Conservation (phyloP, 805 yeast species). For the Candida chauliodis region DNA sequence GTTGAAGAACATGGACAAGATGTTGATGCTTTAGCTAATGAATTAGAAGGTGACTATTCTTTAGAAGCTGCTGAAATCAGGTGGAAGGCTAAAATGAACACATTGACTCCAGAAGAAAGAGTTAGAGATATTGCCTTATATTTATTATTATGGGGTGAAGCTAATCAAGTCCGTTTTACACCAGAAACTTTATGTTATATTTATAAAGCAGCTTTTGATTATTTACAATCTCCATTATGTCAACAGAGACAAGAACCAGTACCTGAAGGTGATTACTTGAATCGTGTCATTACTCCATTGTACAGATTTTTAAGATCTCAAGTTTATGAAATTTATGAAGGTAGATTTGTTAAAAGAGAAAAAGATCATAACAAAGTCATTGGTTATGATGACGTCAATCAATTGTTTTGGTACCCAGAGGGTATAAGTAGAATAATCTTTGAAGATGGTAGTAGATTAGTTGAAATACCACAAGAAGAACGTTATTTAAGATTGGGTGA, state of each 20-base stretch:
- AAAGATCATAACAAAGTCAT: constrained; percentile 75
- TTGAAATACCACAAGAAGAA: constrained; percentile 85
- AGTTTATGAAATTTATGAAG: constrained; percentile 77
- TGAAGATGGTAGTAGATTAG: constrained; percentile 88
- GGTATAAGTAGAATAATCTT: constrained; percentile 91
- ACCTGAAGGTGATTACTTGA: constrained; percentile 87
- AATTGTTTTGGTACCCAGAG: constrained; percentile 98
- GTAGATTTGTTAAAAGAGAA: constrained; percentile 81
- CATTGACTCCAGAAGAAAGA: constrained; percentile 68
- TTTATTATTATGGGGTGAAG: constrained; percentile 84
- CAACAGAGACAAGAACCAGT: constrained; percentile 81
- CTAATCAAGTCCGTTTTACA: constrained; percentile 91
- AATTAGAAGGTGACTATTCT: constrained; percentile 80
- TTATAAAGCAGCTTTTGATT: constrained; percentile 92
- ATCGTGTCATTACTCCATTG: constrained; percentile 88
- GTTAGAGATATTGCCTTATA: constrained; percentile 77
- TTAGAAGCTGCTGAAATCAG: constrained; percentile 79
- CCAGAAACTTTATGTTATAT: constrained; percentile 88
- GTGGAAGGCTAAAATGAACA: constrained; percentile 81
- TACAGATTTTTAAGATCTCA: constrained; percentile 77
- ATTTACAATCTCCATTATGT: constrained; percentile 83
- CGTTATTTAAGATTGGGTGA: constrained; percentile 89
- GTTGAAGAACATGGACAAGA: constrained; percentile 64
- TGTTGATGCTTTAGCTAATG: constrained; percentile 57
- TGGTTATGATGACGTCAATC: constrained; percentile 98